Base-by-base conservation (phyloP, 768 basidiomycete species). In the Leccinum fibrillosum region DNA sequence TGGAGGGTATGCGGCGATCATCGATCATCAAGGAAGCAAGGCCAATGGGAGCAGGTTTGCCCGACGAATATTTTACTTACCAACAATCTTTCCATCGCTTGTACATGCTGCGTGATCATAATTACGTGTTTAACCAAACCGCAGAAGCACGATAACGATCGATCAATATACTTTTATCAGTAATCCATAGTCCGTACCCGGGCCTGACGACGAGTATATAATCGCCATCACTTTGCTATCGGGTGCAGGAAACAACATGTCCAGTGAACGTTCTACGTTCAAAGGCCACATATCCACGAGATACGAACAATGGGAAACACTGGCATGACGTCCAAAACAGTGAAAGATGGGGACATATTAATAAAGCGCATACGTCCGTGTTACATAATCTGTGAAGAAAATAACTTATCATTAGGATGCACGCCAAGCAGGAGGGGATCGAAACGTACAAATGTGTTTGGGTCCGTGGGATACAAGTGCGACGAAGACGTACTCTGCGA, bases 391-490 rank as follows among this genome's bases (percentile, higher is more conserved):
- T 72, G 58, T 57, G n/a, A 42, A 19, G 8, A 39, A 52, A 52
- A 49, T 6, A 10, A 6, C 19, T 30, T 30, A 15, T 17, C 42
- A 23, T 68, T 49, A 69, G 64, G 48, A 42, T 35, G 26, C 28
- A 58, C 19, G 48, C 25, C 48, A 53, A 49, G 28, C 23, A 6
- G 8, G 3, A 53, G 7, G 35, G 10, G 3, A 49, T 44, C 8
- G 55, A 35, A 28, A 74, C 75, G 68, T 63, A 71, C 75, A 66
- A 72, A 77, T 56, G 69, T 69, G 51, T 69, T 72, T 6, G 74
- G 57, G 23, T 74, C 72, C 17, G 62, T 52, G 7, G 73, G 62
- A 54, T 67, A 73, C 59, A 70, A 73, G 23, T 69, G 56, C 3
- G 73, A 64, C 7, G 73, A 64, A 2, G 69, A 56, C 23, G 73